A percentile compares a stretch with the other conserved stretches of the same genome.
These are phyloP conservation scores for Diplosphaera chodatii DNA, from an alignment of 139 green algal species.

Conservation along the genomic window DNA sequence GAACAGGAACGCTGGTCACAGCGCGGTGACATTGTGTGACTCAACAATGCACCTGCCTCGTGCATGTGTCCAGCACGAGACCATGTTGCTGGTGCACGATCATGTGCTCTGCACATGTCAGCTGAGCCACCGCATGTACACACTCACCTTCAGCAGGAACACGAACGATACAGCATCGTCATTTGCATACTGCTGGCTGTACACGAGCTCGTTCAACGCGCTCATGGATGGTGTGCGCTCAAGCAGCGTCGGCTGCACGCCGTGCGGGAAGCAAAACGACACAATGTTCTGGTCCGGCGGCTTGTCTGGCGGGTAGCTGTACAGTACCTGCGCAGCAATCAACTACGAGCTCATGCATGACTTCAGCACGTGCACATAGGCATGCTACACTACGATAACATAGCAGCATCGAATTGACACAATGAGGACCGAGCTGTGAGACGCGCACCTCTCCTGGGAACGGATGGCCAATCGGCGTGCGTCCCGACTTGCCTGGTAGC, in stretches of 20 bases:
- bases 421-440: too few relatives aligned
- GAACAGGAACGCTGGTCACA: too few relatives aligned
- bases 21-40: too few relatives aligned
- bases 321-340: conserved; percentile 62
- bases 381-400: too few relatives aligned
- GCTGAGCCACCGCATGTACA: too few relatives aligned
- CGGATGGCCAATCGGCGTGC: not conserved
- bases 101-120: too few relatives aligned
- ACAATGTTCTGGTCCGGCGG: conserved; percentile 37
- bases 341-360: too few relatives aligned
- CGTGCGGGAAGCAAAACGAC: conserved; percentile 71
- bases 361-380: too few relatives aligned
- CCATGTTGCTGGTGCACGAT: too few relatives aligned
- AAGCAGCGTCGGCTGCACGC: conserved; percentile 56
- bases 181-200: conserved; percentile 45
- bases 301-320: conserved; percentile 38
- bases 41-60: too few relatives aligned
- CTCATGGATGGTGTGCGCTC: conserved; percentile 59
- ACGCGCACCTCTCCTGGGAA: not conserved
- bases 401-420: too few relatives aligned
- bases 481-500: not conserved
- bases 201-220: conserved; percentile 68
- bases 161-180: conserved; percentile 61
- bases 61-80: too few relatives aligned
- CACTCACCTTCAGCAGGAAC: conserved; percentile 63